phyloP scores from a whole-genome alignment of 257 asterid species.

The Scutellaria minor region DNA sequence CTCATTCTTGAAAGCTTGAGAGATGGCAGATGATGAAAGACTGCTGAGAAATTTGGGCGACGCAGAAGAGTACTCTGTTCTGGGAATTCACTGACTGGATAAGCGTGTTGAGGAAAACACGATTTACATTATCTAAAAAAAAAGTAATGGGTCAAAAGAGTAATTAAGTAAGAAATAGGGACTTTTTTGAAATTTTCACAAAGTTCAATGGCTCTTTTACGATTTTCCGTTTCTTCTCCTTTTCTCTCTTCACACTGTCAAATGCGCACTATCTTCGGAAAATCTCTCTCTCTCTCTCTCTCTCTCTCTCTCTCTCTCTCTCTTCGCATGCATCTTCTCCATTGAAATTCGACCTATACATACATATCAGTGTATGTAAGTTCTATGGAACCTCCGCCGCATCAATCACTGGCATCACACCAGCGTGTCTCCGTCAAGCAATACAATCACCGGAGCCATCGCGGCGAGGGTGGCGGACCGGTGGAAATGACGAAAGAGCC shows the following conservation, averaged over 20 bases:
- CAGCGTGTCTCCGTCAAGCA: slow-evolving; percentile 38
- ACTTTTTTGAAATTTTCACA: neutral
- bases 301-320: neutral
- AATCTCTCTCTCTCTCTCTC: slow-evolving; percentile 6
- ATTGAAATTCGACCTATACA: slow-evolving; percentile 24
- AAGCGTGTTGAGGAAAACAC: too few relatives aligned
- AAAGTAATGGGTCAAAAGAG: neutral
- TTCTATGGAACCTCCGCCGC: slow-evolving; percentile 49
- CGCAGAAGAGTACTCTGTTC: slow-evolving; percentile 11
- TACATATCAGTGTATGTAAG: slow-evolving; percentile 15
- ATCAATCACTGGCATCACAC: slow-evolving; percentile 37
- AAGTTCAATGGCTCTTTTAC: neutral
- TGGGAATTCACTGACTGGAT: neutral
- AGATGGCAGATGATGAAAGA: neutral
- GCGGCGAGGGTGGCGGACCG: slow-evolving; percentile 64
- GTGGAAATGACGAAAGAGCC: slow-evolving; percentile 69
- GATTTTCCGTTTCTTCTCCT: slow-evolving; percentile 15
- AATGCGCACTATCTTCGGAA: slow-evolving; percentile 21
- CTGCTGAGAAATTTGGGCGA: slow-evolving; percentile 26
- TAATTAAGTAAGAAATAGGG: neutral
- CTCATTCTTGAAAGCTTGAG: slow-evolving; percentile 47
- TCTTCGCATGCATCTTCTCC: slow-evolving; percentile 35
- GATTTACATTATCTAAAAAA: too few relatives aligned
- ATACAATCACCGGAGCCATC: slow-evolving; percentile 49
- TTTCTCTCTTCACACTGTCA: slow-evolving; percentile 17